Conservation (phyloP, 495 filamentous ascomycete species). For the Clavariopsis aquatica region DNA sequence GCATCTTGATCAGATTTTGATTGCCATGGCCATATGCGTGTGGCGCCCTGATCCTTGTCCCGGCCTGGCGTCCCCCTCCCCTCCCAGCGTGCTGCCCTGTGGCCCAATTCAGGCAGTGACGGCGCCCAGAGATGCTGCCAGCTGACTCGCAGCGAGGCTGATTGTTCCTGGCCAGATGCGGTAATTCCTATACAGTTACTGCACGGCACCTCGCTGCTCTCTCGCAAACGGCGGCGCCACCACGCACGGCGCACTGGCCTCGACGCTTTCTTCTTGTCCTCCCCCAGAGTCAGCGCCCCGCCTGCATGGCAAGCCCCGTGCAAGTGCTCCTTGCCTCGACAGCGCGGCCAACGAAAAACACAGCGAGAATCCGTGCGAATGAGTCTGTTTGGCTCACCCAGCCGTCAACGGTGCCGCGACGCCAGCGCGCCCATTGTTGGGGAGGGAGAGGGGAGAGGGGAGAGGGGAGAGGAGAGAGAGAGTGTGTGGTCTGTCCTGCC, state of each 20-base stretch:
- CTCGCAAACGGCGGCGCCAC: neutral
- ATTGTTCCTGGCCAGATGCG: neutral
- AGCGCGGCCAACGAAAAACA: conserved; percentile 24
- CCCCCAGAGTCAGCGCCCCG: neutral
- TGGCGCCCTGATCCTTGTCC: neutral
- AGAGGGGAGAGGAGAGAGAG: no score
- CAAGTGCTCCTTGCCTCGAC: conserved; percentile 14
- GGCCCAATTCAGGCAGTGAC: neutral
- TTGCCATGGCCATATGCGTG: neutral
- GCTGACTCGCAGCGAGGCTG: neutral
- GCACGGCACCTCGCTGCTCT: no score
- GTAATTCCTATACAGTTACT: no score
- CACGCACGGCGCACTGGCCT: neutral
- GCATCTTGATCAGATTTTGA: neutral
- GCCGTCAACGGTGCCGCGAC: neutral
- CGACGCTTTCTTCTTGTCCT: neutral
- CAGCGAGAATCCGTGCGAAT: conserved; percentile 12
- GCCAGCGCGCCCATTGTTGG: neutral
- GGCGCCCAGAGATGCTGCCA: neutral
- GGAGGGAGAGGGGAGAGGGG: neutral
- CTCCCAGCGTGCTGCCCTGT: no score
- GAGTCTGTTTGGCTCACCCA: neutral
- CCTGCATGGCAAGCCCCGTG: neutral
- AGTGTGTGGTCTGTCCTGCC: neutral
- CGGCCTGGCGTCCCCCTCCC: no score